Evolutionary conservation across 164 flowering plant genomes (phyloP).

Genomic region (Piper longum): DNA sequence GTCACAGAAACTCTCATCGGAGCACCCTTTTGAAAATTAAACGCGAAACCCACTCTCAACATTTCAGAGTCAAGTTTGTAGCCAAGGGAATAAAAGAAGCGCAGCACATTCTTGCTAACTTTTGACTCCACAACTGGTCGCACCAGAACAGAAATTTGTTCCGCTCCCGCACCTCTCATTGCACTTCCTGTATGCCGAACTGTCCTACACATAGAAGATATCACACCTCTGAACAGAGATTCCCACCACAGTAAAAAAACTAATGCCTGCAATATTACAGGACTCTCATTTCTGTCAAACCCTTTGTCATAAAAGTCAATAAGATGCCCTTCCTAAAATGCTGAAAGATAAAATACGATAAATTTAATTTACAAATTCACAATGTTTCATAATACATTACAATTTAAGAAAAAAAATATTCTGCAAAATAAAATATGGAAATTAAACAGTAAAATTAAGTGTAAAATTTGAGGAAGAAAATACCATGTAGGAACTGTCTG

Average conservation of each 20-base stretch:
- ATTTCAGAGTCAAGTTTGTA: conserved; percentile 89
- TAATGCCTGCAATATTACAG: too few relatives aligned
- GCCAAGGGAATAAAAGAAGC: conserved; percentile 68
- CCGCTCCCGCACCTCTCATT: conserved; percentile 96
- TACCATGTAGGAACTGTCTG: conserved; percentile 85
- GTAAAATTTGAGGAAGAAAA: not conserved
- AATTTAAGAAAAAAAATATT: not conserved
- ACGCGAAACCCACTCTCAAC: conserved; percentile 67
- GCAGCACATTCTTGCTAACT: conserved; percentile 77
- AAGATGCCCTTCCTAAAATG: too few relatives aligned
- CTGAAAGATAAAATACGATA: too few relatives aligned
- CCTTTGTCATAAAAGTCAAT: too few relatives aligned
- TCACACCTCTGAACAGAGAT: not conserved
- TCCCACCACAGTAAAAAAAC: not conserved
- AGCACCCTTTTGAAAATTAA: conserved; percentile 64
- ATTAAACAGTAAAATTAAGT: not conserved
- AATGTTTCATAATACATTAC: too few relatives aligned
- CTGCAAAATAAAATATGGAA: not conserved
- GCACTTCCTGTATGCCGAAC: conserved; percentile 86
- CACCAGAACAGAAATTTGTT: conserved; percentile 77
- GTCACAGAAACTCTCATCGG: conserved; percentile 74
- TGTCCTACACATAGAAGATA: conserved; percentile 33
- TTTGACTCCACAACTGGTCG: conserved; percentile 76
- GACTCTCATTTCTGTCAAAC: too few relatives aligned
- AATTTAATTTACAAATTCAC: not conserved